Conservation (phyloP, 352 stramenopile species). For the Phytophthora pluvialis region DNA sequence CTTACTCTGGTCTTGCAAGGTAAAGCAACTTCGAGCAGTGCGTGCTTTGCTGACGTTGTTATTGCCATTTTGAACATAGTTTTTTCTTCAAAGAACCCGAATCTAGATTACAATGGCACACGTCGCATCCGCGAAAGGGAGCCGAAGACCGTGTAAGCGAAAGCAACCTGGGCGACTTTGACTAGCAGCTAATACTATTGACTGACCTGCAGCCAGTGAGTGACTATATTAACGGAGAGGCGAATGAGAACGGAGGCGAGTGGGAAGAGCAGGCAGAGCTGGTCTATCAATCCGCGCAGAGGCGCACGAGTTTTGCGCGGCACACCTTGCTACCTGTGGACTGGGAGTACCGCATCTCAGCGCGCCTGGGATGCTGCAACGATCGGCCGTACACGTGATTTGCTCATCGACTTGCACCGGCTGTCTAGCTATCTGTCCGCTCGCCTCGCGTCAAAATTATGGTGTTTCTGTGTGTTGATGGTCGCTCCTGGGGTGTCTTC, state of each 20-base stretch:
- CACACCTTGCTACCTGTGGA: conserved; percentile 44
- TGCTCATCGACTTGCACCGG: conserved; percentile 6
- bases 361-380: conserved; percentile 28
- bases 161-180: conserved; percentile 32
- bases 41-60: conserved; percentile 1
- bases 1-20: neutral
- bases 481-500: conserved; percentile 25
- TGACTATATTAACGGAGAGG: conserved; percentile 49
- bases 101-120: conserved; percentile 37
- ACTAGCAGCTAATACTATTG: conserved; percentile 45
- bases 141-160: conserved; percentile 22
- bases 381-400: conserved; percentile 26
- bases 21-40: neutral
- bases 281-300: conserved; percentile 32
- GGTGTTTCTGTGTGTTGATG: conserved; percentile 32
- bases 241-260: conserved; percentile 30
- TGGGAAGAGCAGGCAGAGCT: conserved; percentile 19
- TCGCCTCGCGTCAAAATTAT: conserved; percentile 34
- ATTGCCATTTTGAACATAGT: conserved; percentile 4
- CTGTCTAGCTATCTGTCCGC: conserved; percentile 22
- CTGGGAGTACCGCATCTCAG: conserved; percentile 28
- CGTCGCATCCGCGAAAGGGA: conserved; percentile 5
- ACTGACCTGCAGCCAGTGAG: conserved; percentile 38
- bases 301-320: conserved; percentile 10
- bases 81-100: conserved; percentile 30